phyloP scores from a whole-genome alignment of 495 filamentous ascomycete genomes.

The Recurvomyces mirabilis region DNA sequence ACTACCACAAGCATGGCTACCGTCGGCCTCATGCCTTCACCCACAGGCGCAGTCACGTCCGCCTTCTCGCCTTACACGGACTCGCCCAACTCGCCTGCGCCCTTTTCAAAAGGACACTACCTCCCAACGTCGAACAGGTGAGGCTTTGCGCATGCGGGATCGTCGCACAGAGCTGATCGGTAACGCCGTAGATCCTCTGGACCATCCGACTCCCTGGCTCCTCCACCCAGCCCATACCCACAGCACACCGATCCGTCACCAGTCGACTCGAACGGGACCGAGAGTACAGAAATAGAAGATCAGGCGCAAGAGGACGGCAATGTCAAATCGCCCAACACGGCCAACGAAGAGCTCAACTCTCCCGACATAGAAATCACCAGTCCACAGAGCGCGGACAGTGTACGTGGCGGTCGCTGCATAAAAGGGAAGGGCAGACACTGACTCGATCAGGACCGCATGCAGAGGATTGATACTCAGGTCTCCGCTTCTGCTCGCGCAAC shows the following conservation, averaged over 20 bases:
- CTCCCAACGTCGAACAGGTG: conserved; percentile 37
- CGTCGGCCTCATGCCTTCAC: conserved; percentile 27
- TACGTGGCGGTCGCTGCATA: conserved; percentile 1
- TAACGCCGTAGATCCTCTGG: conserved; percentile 22
- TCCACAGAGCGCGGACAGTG: conserved; percentile 22
- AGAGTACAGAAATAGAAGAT: conserved; percentile 62
- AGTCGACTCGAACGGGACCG: conserved; percentile 64
- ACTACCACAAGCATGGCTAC: conserved; percentile 3
- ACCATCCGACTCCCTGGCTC: conserved; percentile 27
- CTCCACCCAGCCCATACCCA: conserved; percentile 31
- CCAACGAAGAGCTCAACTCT: conserved; percentile 25
- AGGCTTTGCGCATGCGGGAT: conserved; percentile 13
- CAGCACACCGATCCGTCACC: conserved; percentile 56
- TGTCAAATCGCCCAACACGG: conserved; percentile 26
- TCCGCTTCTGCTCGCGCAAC: not conserved
- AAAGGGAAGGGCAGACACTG: not conserved
- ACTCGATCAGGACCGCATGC: conserved; percentile 9
- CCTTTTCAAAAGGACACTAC: conserved; percentile 38
- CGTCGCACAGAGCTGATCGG: too few relatives aligned
- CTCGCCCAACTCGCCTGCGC: conserved; percentile 44
- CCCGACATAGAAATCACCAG: conserved; percentile 26
- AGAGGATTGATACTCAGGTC: conserved; percentile 12
- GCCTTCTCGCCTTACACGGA: conserved; percentile 50
- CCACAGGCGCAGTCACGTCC: conserved; percentile 37
- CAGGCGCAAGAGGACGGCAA: conserved; percentile 41